A percentile compares a stretch with the other conserved stretches of the same genome.
phyloP scores from a whole-genome alignment of 257 asterid species.

The Petunia secreta region DNA sequence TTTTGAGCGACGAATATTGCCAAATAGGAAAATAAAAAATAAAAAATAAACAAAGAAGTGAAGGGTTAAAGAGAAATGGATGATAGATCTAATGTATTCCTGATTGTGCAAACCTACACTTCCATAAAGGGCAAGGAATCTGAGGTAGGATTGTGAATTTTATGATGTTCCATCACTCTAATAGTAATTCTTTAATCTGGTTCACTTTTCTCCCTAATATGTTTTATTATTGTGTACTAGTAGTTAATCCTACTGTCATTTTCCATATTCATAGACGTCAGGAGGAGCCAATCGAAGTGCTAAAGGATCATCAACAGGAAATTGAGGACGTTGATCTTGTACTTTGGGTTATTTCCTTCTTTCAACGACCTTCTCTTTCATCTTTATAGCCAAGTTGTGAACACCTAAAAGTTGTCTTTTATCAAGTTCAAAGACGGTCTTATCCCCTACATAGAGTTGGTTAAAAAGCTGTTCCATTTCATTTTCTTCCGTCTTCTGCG shows the following conservation, averaged over 20 bases:
- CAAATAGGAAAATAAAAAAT: too few relatives aligned
- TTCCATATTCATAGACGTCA: neutral
- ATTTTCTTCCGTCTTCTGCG: neutral
- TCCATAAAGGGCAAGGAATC: too few relatives aligned
- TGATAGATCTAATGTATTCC: too few relatives aligned
- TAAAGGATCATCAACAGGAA: neutral
- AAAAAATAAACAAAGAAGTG: too few relatives aligned
- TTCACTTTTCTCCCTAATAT: too few relatives aligned
- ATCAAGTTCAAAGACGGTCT: neutral
- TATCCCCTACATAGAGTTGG: neutral
- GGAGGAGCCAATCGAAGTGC: neutral
- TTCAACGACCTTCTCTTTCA: neutral
- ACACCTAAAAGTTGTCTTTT: neutral
- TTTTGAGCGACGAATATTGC: too few relatives aligned
- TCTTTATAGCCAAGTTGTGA: neutral
- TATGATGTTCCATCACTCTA: too few relatives aligned
- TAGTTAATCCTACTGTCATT: neutral
- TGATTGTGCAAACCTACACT: too few relatives aligned
- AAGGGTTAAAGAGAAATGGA: too few relatives aligned
- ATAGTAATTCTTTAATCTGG: too few relatives aligned
- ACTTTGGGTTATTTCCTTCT: neutral
- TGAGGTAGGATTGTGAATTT: too few relatives aligned
- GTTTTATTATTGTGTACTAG: too few relatives aligned
- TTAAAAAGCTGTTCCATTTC: neutral
- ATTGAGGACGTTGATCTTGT: neutral